Evolutionary conservation across 306 rosid species (phyloP).

Genomic region (Senna tora): DNA sequence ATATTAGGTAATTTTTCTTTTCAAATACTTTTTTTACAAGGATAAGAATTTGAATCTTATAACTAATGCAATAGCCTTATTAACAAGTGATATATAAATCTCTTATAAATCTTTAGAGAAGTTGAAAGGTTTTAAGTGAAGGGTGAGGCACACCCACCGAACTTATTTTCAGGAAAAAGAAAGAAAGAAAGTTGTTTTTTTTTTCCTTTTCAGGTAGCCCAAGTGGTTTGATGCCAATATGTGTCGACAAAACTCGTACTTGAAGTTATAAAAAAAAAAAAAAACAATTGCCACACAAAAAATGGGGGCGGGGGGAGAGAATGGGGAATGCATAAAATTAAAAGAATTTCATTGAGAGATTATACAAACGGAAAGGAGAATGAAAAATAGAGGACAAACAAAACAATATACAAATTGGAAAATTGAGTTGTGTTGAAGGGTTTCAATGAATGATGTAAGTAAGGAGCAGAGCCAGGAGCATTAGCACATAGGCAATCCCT

Average conservation of each 20-base stretch:
- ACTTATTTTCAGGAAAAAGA: too few relatives aligned
- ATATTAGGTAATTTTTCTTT: too few relatives aligned
- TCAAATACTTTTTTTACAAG: too few relatives aligned
- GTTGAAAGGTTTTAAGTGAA: too few relatives aligned
- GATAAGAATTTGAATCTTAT: too few relatives aligned
- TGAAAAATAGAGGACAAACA: constrained; percentile 4
- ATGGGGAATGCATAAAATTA: background rate
- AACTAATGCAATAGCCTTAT: too few relatives aligned
- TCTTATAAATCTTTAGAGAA: too few relatives aligned
- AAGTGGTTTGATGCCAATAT: too few relatives aligned
- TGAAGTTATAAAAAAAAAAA: constrained; percentile 8
- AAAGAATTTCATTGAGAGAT: constrained; percentile 49
- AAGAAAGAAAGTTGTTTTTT: too few relatives aligned
- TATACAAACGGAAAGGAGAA: constrained; percentile 29
- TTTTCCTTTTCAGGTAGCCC: too few relatives aligned
- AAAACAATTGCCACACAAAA: constrained; percentile 2
- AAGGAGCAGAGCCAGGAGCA: constrained; percentile 52
- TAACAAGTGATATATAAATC: too few relatives aligned
- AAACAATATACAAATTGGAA: constrained; percentile 23
- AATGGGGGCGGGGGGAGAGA: background rate
- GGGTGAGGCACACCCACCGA: too few relatives aligned
- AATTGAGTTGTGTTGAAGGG: constrained; percentile 26
- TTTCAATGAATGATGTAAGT: constrained; percentile 66
- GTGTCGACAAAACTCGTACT: background rate
- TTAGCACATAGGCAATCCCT: constrained; percentile 51